Percentiles rank a stretch among this genome's conserved stretches.
Conservation (phyloP, 345 rosid genomes). For the Nasturtium officinale region DNA sequence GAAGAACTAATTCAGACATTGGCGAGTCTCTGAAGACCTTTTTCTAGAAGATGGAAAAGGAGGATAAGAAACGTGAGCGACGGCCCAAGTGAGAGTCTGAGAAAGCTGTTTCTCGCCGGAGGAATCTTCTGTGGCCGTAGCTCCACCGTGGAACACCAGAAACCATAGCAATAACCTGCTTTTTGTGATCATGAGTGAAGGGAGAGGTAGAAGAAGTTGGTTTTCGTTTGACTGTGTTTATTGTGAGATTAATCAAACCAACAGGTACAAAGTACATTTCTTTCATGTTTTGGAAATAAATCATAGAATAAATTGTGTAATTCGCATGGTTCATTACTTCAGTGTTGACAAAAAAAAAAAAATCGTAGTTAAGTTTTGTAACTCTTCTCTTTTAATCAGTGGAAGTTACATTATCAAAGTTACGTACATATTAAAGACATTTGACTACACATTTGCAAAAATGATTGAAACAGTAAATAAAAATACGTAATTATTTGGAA, state of each 20-base stretch:
- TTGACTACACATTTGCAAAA: neutral
- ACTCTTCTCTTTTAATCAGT: slow-evolving; percentile 16
- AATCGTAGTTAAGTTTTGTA: slow-evolving; percentile 28
- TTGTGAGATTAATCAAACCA: slow-evolving; percentile 5
- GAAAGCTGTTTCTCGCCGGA: slow-evolving; percentile 55
- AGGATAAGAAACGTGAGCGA: slow-evolving; percentile 73
- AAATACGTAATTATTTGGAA: neutral
- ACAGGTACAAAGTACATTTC: neutral
- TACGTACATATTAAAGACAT: neutral
- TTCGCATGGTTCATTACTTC: neutral
- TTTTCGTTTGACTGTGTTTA: slow-evolving; percentile 22
- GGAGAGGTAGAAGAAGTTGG: slow-evolving; percentile 14
- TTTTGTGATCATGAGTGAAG: slow-evolving; percentile 41
- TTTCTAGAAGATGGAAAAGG: slow-evolving; percentile 70
- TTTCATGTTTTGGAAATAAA: neutral
- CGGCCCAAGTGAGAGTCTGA: slow-evolving; percentile 96
- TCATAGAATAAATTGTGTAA: neutral
- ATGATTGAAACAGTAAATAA: neutral
- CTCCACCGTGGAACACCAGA: slow-evolving; percentile 28
- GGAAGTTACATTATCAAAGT: slow-evolving; percentile 20
- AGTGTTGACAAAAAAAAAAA: neutral
- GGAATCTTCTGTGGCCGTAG: slow-evolving; percentile 19
- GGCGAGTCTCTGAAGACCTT: slow-evolving; percentile 71
- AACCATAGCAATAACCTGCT: slow-evolving; percentile 24
- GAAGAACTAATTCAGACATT: slow-evolving; percentile 34